Conservation (phyloP, 148 eudicot species). For the Arbutus unedo region DNA sequence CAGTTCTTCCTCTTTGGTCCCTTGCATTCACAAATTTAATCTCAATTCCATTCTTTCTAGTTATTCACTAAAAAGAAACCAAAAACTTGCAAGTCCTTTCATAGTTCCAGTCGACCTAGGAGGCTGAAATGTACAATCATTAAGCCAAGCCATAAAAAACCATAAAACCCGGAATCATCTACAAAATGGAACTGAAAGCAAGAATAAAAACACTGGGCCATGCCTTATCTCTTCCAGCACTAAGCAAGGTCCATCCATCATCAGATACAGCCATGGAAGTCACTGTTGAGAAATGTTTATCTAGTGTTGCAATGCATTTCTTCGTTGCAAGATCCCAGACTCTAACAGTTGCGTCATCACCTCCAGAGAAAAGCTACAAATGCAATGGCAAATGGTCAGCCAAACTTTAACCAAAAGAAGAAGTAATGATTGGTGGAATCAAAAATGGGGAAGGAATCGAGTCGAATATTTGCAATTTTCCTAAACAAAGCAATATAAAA, state of each 20-base stretch:
- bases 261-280: slow-evolving; percentile 78
- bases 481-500: not conserved
- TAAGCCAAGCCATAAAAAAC: not conserved
- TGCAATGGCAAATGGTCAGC: not conserved
- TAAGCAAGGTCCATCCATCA: slow-evolving; percentile 74
- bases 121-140: not conserved
- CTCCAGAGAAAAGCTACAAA: slow-evolving; percentile 76
- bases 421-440: not conserved
- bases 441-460: slow-evolving; percentile 2
- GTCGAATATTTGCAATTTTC: slow-evolving; percentile 7
- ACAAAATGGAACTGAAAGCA: not conserved
- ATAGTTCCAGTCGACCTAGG: not conserved
- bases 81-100: not conserved
- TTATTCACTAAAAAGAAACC: not conserved
- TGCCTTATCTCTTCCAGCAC: slow-evolving; percentile 95
- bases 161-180: not conserved
- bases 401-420: not conserved
- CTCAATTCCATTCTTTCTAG: not conserved
- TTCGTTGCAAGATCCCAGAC: slow-evolving; percentile 86
- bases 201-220: slow-evolving; percentile 6
- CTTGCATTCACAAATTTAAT: not conserved
- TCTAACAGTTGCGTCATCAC: slow-evolving; percentile 77
- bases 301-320: slow-evolving; percentile 66
- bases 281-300: slow-evolving; percentile 83
- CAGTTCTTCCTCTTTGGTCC: not conserved